Percentiles rank a stretch among this genome's conserved stretches.
phyloP scores from a whole-genome alignment of 805 yeast genomes.

The Yarrowia yakushimensis region DNA sequence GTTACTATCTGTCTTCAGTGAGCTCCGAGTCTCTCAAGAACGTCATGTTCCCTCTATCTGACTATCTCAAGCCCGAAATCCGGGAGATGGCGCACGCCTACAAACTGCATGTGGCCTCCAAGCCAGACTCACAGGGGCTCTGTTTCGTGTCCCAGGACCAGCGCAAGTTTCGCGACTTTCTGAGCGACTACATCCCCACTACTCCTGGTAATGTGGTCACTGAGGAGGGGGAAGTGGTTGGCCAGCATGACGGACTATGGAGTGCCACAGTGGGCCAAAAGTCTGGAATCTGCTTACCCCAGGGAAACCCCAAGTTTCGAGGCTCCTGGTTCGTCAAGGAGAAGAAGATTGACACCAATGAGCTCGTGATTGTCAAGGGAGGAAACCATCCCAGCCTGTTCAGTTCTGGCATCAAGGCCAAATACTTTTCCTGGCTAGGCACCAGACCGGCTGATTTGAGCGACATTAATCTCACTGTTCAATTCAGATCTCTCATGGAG shows the following conservation, averaged over 20 bases:
- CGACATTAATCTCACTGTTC: slow-evolving; percentile 45
- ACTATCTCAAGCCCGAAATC: slow-evolving; percentile 68
- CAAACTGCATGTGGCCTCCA: slow-evolving; percentile 59
- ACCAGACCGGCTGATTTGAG: slow-evolving; percentile 24
- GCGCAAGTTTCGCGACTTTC: slow-evolving; percentile 61
- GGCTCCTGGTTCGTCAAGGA: slow-evolving; percentile 88
- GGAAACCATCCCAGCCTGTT: slow-evolving; percentile 55
- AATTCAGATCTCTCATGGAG: slow-evolving; percentile 69
- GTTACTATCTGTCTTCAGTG: slow-evolving; percentile 79
- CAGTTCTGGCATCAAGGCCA: slow-evolving; percentile 44
- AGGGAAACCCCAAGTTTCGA: slow-evolving; percentile 66
- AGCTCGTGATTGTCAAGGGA: slow-evolving; percentile 76
- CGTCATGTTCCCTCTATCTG: slow-evolving; percentile 78
- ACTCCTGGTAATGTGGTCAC: slow-evolving; percentile 79
- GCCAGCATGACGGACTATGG: slow-evolving; percentile 85
- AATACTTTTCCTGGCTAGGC: slow-evolving; percentile 52
- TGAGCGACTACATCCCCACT: slow-evolving; percentile 68
- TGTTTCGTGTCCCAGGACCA: slow-evolving; percentile 80
- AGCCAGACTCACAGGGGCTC: slow-evolving; percentile 91
- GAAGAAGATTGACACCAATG: slow-evolving; percentile 61
- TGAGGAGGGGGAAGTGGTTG: slow-evolving; percentile 70
- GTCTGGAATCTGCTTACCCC: slow-evolving; percentile 79
- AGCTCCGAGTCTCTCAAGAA: slow-evolving; percentile 45
- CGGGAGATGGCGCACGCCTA: slow-evolving; percentile 59
- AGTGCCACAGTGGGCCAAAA: slow-evolving; percentile 92